Evolutionary conservation across 768 basidiomycete species (phyloP), one percentile per base, ranked within the genome.

Genomic region (Leucogyrophana mollusca): DNA sequence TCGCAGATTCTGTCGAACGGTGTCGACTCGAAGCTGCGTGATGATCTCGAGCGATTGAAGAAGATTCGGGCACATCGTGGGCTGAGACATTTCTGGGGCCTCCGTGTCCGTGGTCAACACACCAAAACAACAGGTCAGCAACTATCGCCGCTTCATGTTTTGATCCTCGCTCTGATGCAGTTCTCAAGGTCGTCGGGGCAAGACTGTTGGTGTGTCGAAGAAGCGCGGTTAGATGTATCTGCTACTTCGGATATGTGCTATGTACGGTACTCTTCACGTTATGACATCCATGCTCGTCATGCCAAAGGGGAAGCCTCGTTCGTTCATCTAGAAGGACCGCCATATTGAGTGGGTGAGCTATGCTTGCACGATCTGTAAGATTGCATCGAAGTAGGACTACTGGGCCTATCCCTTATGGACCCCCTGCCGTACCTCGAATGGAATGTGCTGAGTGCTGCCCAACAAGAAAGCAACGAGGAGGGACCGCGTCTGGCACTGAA

Each of bases 1-100:
- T 84, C 80, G 40, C 96, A 99, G 73, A 87, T 96, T 46, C 76
- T 99, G 45, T 96, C 96, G 49, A 98, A 97, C 74, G 82, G 81
- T 56, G 90, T 99, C 40, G 96, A 98, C 78, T 94, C 93, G 50
- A 97, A 97, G 75, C 78, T 98, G 55, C 91, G 96, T 72, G 96
- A 98, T 32, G 96, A 99, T 68, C 77, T 99, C 52, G 96, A 99
- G 78, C 80, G 96, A 46, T 72, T 99, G 71, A 99, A 98, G 86
- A 98, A 98, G 80, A 99, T 99, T 66, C 84, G 94, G 55, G 90
- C 93, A 36, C 95, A 99, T 68, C 86, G 93, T 72, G 93, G 92
- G 66, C 77, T 94, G 54, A 77, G 91, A 67, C 91, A 94, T 67
- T 90, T 78, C 79, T 90, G 92, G 87, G 94, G 94, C 57, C 76